Conservation (phyloP, 768 basidiomycete genomes). For the Psilocybe subaeruginosa region DNA sequence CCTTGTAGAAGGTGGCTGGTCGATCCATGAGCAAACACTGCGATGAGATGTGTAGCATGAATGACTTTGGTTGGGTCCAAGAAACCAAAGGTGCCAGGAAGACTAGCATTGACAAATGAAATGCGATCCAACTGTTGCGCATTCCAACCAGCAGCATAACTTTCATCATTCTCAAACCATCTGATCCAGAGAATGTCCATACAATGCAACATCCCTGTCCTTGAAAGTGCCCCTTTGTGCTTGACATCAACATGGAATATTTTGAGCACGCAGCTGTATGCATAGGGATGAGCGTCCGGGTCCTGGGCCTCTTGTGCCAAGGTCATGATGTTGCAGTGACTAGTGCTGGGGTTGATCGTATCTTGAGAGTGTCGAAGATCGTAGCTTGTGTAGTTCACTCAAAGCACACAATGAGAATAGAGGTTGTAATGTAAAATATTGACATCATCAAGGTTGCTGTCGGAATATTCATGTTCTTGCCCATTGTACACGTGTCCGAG, state of each 20-base stretch:
- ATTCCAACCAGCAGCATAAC: conserved; percentile 29
- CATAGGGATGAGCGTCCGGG: conserved; percentile 24
- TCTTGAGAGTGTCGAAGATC: conserved; percentile 43
- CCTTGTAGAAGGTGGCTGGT: conserved; percentile 11
- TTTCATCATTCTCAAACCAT: conserved; percentile 23
- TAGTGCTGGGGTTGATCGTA: conserved; percentile 32
- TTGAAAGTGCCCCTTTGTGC: conserved; percentile 11
- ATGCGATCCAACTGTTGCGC: conserved; percentile 32
- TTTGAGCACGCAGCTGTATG: conserved; percentile 32
- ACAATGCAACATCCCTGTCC: not conserved
- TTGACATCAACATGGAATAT: conserved; percentile 31
- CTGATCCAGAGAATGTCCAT: conserved; percentile 18
- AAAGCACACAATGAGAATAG: conserved; percentile 31
- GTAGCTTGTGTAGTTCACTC: conserved; percentile 45
- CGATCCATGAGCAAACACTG: conserved; percentile 24
- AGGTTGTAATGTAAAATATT: conserved; percentile 20
- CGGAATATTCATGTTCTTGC: conserved; percentile 16
- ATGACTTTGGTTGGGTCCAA: conserved; percentile 43
- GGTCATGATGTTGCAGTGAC: conserved; percentile 35
- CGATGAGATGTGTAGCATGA: conserved; percentile 40
- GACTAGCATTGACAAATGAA: conserved; percentile 35
- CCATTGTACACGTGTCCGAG: conserved; percentile 23
- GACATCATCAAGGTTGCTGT: conserved; percentile 14
- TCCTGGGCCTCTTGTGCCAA: conserved; percentile 17
- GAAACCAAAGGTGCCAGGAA: conserved; percentile 43